These are phyloP conservation scores for Alternaria panax DNA, from an alignment of 2,329 filamentous ascomycete genomes.

Conservation along the genomic window DNA sequence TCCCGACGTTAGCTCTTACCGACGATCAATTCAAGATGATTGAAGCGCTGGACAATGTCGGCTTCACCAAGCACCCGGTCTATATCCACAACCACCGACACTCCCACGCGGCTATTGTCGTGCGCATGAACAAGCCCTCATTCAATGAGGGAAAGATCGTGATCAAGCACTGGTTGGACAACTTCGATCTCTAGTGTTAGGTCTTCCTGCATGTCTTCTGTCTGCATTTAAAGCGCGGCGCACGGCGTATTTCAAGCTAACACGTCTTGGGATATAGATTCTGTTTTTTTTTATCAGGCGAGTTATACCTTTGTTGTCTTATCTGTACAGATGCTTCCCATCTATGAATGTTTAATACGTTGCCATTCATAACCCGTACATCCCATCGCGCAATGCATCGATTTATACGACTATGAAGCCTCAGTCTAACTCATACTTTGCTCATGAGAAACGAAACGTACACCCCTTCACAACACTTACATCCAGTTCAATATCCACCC, in stretches of 20 bases:
- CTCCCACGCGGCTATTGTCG: slow-evolving; percentile 89
- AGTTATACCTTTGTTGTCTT: background rate
- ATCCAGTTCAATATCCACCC: background rate
- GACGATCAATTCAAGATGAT: slow-evolving; percentile 87
- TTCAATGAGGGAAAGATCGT: slow-evolving; percentile 82
- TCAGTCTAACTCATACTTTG: background rate
- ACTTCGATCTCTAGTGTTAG: slow-evolving; percentile 64
- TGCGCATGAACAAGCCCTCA: slow-evolving; percentile 69
- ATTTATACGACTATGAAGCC: background rate
- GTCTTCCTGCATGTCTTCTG: background rate
- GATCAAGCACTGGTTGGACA: slow-evolving; percentile 79
- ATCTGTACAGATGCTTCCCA: background rate
- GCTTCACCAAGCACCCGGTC: slow-evolving; percentile 67
- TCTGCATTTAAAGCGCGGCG: slow-evolving; percentile 20
- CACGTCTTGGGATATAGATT: background rate
- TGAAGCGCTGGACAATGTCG: slow-evolving; percentile 71
- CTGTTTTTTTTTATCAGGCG: background rate
- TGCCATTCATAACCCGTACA: background rate
- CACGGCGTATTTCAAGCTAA: slow-evolving; percentile 2
- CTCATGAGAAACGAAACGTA: slow-evolving; percentile 9
- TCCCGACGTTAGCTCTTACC: slow-evolving; percentile 79
- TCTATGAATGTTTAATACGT: background rate
- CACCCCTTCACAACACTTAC: background rate
- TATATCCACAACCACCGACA: slow-evolving; percentile 78
- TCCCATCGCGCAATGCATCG: background rate